Evolutionary conservation across 2,329 filamentous ascomycete genomes (phyloP).

Genomic region (Fusarium dimerum): DNA sequence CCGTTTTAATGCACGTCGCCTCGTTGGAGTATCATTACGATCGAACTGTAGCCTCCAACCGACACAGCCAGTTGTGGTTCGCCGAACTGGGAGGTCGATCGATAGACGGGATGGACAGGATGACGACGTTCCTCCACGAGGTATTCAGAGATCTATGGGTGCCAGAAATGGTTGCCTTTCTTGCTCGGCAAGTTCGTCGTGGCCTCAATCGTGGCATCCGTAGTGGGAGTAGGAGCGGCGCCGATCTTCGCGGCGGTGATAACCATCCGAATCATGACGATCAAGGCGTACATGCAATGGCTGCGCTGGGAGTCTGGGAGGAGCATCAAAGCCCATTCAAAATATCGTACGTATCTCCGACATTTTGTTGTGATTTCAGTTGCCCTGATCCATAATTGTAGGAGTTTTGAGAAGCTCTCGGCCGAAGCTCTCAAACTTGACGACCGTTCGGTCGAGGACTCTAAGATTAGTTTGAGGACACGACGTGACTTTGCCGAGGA

Average conservation of each 20-base stretch:
- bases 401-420: background rate
- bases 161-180: slow-evolving; percentile 6
- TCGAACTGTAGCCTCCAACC: background rate
- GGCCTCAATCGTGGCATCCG: background rate
- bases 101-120: background rate
- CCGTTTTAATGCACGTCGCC: background rate
- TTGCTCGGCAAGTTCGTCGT: slow-evolving; percentile 4
- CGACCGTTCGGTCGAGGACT: background rate
- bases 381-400: background rate
- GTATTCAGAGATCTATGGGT: slow-evolving; percentile 11
- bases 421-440: slow-evolving; percentile 1
- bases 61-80: background rate
- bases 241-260: background rate
- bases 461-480: background rate
- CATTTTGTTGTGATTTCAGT: background rate
- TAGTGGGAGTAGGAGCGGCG: background rate
- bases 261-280: background rate
- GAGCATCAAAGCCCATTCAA: background rate
- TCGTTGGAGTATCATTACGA: background rate
- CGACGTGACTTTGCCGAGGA: slow-evolving; percentile 1
- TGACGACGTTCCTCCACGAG: background rate
- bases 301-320: background rate
- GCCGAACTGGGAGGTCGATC: background rate
- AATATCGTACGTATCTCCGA: background rate
- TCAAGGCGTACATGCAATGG: background rate